These are phyloP conservation scores for Sideroxylon spinosum DNA, from an alignment of 179 eudicot species.

Conservation along the genomic window DNA sequence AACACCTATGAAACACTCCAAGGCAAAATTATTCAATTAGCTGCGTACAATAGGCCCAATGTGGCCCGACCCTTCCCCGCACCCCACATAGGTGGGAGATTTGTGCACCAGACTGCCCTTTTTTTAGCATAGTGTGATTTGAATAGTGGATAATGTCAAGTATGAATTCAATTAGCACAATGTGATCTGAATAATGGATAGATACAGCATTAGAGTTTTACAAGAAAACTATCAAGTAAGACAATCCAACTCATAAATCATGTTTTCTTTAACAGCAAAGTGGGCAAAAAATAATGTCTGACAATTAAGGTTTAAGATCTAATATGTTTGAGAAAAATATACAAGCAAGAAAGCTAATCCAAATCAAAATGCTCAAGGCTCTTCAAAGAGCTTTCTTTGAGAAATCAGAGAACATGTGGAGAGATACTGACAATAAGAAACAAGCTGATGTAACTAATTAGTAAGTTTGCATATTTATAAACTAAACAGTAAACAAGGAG, in stretches of 20 bases:
- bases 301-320: not conserved
- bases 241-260: not conserved
- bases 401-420: not conserved
- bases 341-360: not conserved
- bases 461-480: not conserved
- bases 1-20: not conserved
- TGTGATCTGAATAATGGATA: not conserved
- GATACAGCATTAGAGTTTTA: not conserved
- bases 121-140: too few species aligned
- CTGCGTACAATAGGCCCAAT: too few species aligned
- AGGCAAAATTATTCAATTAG: too few species aligned
- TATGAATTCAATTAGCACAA: not conserved
- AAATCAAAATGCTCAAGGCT: not conserved
- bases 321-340: not conserved
- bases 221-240: not conserved
- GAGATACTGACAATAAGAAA: not conserved
- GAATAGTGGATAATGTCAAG: too few species aligned
- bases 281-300: not conserved
- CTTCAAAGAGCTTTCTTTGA: not conserved
- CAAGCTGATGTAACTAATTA: not conserved
- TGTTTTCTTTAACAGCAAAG: not conserved
- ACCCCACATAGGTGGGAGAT: too few species aligned
- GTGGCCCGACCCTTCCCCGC: too few species aligned
- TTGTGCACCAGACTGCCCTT: too few species aligned
- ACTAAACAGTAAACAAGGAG: conserved; percentile 2